These are phyloP conservation scores for Venturia pyrina DNA, from an alignment of 2,329 filamentous ascomycete species.

Conservation along the genomic window DNA sequence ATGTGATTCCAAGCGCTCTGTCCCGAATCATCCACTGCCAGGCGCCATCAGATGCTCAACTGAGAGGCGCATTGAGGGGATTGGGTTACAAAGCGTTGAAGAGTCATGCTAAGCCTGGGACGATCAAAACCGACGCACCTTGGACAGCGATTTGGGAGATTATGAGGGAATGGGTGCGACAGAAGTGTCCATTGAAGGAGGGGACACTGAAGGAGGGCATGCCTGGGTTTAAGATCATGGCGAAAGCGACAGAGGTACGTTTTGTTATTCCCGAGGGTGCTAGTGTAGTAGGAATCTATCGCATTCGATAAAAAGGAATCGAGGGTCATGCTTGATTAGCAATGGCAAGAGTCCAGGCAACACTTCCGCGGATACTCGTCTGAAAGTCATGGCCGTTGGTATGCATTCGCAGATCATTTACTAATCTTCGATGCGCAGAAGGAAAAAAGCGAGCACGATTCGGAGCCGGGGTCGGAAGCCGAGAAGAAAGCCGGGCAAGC, in stretches of 20 bases:
- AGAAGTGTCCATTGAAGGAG: slow-evolving; percentile 68
- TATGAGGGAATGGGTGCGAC: slow-evolving; percentile 82
- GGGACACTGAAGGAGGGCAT: slow-evolving; percentile 66
- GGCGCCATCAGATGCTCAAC: slow-evolving; percentile 66
- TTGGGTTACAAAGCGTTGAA: slow-evolving; percentile 75
- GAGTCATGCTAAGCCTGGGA: slow-evolving; percentile 81
- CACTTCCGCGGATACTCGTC: background rate
- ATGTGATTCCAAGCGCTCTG: slow-evolving; percentile 66
- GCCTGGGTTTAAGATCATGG: slow-evolving; percentile 61
- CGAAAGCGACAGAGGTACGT: slow-evolving; percentile 18
- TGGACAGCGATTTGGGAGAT: slow-evolving; percentile 88
- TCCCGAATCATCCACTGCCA: slow-evolving; percentile 68
- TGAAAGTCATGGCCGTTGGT: background rate
- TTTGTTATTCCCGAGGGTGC: slow-evolving; percentile 10
- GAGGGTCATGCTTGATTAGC: slow-evolving; percentile 14
- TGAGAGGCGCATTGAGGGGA: slow-evolving; percentile 71
- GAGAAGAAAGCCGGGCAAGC: slow-evolving; percentile 36
- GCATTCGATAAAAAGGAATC: background rate
- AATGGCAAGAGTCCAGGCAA: slow-evolving; percentile 19
- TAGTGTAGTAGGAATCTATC: background rate
- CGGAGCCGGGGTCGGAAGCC: background rate
- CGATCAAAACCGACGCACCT: slow-evolving; percentile 86
- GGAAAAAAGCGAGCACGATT: background rate
- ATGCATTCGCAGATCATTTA: slow-evolving; percentile 21
- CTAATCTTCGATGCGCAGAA: slow-evolving; percentile 24